These are phyloP conservation scores for Arthrobotrys conoides DNA, from an alignment of 2,329 filamentous ascomycete species.

Conservation along the genomic window DNA sequence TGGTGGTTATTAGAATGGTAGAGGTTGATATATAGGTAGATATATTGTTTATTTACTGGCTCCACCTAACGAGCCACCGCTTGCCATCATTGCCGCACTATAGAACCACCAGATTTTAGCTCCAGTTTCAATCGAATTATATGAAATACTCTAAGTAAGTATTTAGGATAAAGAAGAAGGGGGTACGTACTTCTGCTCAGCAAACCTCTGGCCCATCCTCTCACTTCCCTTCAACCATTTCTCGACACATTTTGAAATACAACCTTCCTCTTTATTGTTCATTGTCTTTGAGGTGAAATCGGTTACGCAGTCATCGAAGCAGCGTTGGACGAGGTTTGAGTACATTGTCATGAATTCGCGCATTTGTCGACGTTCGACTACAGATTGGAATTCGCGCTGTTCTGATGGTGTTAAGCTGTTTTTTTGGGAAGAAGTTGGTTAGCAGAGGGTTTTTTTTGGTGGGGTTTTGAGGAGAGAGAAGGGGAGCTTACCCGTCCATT, in stretches of 20 bases:
- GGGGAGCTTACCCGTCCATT: not conserved
- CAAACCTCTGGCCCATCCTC: constrained; percentile 91
- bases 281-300: constrained; percentile 99
- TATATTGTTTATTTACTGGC: constrained; percentile 35
- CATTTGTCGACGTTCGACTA: constrained; percentile 98
- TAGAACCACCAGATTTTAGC: not conserved
- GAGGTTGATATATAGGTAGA: no score
- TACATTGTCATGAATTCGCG: constrained; percentile 98
- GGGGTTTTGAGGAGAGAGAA: not conserved
- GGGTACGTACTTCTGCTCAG: constrained; percentile 69
- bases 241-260: constrained; percentile 93
- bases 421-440: constrained; percentile 1
- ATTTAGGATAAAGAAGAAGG: not conserved
- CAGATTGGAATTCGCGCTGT: constrained; percentile 91
- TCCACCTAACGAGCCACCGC: constrained; percentile 50
- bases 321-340: constrained; percentile 71
- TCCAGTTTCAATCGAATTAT: no score
- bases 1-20: no score
- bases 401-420: constrained; percentile 80
- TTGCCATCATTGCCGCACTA: constrained; percentile 58
- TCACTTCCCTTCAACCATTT: constrained; percentile 95
- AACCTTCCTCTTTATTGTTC: constrained; percentile 87
- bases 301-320: constrained; percentile 97
- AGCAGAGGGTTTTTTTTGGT: not conserved
- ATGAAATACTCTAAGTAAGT: no score